Base-by-base conservation (phyloP, 768 basidiomycete species). In the Mycena alexandri region DNA sequence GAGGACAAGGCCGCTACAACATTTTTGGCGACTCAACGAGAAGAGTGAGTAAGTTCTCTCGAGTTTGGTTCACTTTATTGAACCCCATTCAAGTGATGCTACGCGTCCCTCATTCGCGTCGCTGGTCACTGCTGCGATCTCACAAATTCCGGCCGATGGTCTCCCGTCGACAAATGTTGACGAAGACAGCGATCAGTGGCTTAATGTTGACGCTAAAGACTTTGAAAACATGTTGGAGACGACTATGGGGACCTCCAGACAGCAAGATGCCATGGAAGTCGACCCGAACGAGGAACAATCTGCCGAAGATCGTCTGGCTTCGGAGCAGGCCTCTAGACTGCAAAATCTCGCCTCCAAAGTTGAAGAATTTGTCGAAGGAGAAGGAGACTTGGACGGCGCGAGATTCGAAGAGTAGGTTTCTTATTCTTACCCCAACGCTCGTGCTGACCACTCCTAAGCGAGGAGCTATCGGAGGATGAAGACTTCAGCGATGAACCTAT, bases 381-480 rank as follows among this genome's bases (percentile, higher is more conserved):
- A 96, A 75, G 98, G 98, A 2, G 92, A 93, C 65, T 67, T 98
- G 11, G 92, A 94, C 68, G 98, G 98, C 5, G 98, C 95, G 0
- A 80, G 84, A 69, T 97, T 99, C 74, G 89, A 90, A 60, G 97
- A 98, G 96, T 99, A 79, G 74, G 92, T 82, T 19, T 16, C 47
- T 50, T 53, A 60, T 41, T 61, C 58, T 52, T 16, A 14, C 9
- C 13, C 21, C 36, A 10, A 34, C 16, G 7, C 16, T 51, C 68
- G 44, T 65, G 36, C 51, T 68, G 11, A 68, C 29, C 63, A 56
- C 70, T 44, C 47, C 48, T 22, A 38, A 54, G 93, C 72, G 93
- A 94, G 70, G 77, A 81, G 48, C 79, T 87, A 25, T 93, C 93
- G 2, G 93, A 94, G 59, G 65, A 63, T 24, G 90, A 90, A 46